Evolutionary conservation across 2,329 filamentous ascomycete species (phyloP).

Genomic region (Pseudocercospora crystallina): DNA sequence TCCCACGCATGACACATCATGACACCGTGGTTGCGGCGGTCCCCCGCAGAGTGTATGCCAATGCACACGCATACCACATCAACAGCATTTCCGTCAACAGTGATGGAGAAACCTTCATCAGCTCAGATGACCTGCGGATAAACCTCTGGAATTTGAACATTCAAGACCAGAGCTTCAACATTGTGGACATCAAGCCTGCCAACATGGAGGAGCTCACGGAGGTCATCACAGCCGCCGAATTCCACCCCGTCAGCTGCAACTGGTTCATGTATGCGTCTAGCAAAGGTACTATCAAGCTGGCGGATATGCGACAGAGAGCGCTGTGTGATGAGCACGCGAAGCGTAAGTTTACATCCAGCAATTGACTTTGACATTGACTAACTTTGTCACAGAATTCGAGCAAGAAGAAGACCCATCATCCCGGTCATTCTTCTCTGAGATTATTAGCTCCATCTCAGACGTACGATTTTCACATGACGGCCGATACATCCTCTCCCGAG

Average conservation of each 20-base stretch:
- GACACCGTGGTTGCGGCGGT: constrained; percentile 97
- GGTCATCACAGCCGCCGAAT: constrained; percentile 97
- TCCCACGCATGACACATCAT: constrained; percentile 94
- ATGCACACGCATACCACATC: constrained; percentile 98
- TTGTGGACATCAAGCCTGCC: constrained; percentile 98
- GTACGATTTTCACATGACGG: constrained; percentile 97
- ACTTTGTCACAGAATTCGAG: constrained; percentile 73
- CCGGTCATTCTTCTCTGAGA: constrained; percentile 99
- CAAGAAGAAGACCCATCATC: constrained; percentile 97
- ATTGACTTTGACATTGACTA: constrained; percentile 7
- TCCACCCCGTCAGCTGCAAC: constrained; percentile 95
- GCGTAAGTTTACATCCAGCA: constrained; percentile 58
- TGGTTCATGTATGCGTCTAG: constrained; percentile 99
- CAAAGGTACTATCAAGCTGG: constrained; percentile 97
- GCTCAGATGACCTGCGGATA: constrained; percentile 94
- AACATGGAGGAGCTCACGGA: constrained; percentile 99
- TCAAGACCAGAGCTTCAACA: constrained; percentile 99
- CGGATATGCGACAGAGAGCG: constrained; percentile 96
- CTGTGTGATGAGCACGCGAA: constrained; percentile 95
- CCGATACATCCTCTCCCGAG: constrained; percentile 92
- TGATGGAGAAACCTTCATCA: constrained; percentile 98
- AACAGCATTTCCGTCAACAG: constrained; percentile 99
- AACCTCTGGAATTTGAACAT: constrained; percentile 99
- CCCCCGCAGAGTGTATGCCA: constrained; percentile 92
- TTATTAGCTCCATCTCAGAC: constrained; percentile 98